These are phyloP conservation scores for Cladorrhinum sp. DNA, from an alignment of 2,329 filamentous ascomycete species.

Conservation along the genomic window DNA sequence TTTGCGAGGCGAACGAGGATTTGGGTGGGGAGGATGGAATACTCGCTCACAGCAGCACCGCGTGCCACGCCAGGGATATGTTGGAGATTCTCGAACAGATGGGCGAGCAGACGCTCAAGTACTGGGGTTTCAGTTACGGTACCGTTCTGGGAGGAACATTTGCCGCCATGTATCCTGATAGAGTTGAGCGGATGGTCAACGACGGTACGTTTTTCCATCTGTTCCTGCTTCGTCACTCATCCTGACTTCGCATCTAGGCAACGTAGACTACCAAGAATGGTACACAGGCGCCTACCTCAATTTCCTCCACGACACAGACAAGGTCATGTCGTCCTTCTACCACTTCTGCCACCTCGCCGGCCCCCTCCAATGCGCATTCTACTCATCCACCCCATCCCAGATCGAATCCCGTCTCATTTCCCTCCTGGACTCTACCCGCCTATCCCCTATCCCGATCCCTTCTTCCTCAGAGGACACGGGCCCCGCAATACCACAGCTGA, in stretches of 20 bases:
- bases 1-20: constrained; percentile 44
- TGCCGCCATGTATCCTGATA: constrained; percentile 37
- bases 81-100: constrained; percentile 46
- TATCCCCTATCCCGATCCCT: constrained; percentile 36
- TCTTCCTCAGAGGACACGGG: constrained; percentile 25
- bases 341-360: constrained; percentile 52
- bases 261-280: constrained; percentile 56
- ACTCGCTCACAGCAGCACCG: constrained; percentile 44
- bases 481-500: constrained; percentile 44
- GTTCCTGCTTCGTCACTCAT: neutral
- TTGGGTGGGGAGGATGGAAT: constrained; percentile 43
- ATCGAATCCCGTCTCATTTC: constrained; percentile 39
- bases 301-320: constrained; percentile 54
- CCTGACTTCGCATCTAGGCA: constrained; percentile 30
- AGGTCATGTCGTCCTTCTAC: constrained; percentile 52
- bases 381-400: constrained; percentile 34
- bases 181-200: constrained; percentile 36
- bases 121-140: constrained; percentile 42
- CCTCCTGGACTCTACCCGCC: constrained; percentile 42
- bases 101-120: constrained; percentile 38
- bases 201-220: constrained; percentile 29
- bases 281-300: constrained; percentile 43
- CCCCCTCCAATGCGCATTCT: constrained; percentile 45
- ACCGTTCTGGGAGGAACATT: constrained; percentile 41
- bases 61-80: constrained; percentile 51